A percentile compares a stretch with the other conserved stretches of the same genome.
These are phyloP conservation scores for Umbellularia californica DNA, from an alignment of 164 flowering plant species.

Conservation along the genomic window DNA sequence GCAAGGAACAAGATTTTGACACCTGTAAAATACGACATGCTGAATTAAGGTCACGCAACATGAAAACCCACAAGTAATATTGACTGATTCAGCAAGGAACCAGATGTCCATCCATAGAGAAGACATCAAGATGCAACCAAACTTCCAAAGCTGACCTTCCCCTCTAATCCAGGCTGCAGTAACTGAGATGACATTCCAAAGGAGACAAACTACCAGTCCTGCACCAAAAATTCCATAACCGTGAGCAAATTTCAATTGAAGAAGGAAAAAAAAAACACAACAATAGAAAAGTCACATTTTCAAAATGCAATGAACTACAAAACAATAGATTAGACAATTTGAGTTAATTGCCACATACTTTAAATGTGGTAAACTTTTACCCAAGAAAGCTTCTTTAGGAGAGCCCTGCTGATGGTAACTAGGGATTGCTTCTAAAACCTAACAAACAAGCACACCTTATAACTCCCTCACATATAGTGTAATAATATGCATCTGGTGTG, in stretches of 20 bases:
- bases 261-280: too few species aligned
- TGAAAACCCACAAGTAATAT: not conserved
- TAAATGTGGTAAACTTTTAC: not conserved
- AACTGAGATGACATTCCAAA: constrained; percentile 86
- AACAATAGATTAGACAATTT: too few species aligned
- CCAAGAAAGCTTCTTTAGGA: not conserved
- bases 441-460: too few species aligned
- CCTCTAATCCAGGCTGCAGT: constrained; percentile 90
- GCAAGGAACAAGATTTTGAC: constrained; percentile 91
- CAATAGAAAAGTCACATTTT: too few species aligned
- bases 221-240: constrained; percentile 6
- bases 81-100: not conserved
- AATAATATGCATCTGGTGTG: too few species aligned
- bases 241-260: not conserved
- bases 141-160: constrained; percentile 49
- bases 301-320: too few species aligned
- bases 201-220: constrained; percentile 45
- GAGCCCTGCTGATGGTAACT: not conserved
- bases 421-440: not conserved
- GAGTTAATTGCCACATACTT: too few species aligned
- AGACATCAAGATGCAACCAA: not conserved
- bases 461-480: too few species aligned
- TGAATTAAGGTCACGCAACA: constrained; percentile 6
- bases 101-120: not conserved
- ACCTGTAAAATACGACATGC: constrained; percentile 33